Percentiles rank a stretch among this genome's conserved stretches.
phyloP scores from a whole-genome alignment of 1,139 yeast species.

The Scheffersomyces segobiensis region DNA sequence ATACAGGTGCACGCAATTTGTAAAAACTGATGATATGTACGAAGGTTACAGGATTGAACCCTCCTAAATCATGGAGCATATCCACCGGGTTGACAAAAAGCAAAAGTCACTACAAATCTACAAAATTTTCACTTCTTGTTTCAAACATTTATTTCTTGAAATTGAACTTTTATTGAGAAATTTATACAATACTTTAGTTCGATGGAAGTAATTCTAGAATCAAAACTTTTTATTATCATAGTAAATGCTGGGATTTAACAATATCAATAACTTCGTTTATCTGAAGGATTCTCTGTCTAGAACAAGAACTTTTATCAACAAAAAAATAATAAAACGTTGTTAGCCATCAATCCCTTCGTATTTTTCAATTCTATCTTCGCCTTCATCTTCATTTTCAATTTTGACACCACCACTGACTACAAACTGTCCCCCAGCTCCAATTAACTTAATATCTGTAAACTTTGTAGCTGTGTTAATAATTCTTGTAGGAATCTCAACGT shows the following conservation, averaged over 20 bases:
- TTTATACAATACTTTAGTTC: neutral
- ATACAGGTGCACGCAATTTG: neutral
- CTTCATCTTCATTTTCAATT: constrained; percentile 59
- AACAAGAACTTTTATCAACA: neutral
- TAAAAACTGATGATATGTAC: neutral
- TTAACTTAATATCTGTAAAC: constrained; percentile 62
- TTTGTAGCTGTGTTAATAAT: constrained; percentile 92
- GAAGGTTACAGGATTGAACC: too few species aligned
- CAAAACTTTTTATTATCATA: neutral
- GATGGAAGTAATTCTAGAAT: neutral
- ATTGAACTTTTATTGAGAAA: neutral
- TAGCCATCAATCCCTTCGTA: constrained; percentile 34
- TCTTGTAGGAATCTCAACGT: constrained; percentile 81
- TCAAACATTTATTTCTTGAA: too few species aligned
- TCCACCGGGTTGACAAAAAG: too few species aligned
- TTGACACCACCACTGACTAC: constrained; percentile 81
- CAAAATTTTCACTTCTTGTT: too few species aligned
- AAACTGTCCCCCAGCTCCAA: constrained; percentile 96
- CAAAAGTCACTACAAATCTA: too few species aligned
- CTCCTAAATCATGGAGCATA: too few species aligned
- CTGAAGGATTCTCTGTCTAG: neutral
- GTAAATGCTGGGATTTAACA: neutral
- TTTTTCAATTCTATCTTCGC: constrained; percentile 58
- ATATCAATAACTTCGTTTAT: neutral
- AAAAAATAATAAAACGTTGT: neutral